Evolutionary conservation across 371 early-diverging fungal genomes (phyloP).

Genomic region (Capillidium heterosporum): DNA sequence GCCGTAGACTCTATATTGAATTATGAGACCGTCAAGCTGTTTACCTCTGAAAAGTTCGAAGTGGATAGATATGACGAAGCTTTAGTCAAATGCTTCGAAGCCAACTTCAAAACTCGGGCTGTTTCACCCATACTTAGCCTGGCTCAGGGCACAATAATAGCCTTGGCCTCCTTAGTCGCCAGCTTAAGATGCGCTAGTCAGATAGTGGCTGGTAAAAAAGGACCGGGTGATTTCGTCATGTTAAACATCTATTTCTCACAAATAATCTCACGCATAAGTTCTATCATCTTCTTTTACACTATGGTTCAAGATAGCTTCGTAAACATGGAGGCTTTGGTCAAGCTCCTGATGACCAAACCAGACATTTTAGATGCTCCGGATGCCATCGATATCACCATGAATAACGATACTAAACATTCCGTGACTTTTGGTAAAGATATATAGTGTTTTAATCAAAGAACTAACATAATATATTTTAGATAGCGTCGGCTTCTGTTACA

Average conservation of each 20-base stretch:
- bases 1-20: constrained; percentile 86
- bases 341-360: constrained; percentile 23
- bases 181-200: constrained; percentile 63
- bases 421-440: constrained; percentile 1
- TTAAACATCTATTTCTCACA: constrained; percentile 69
- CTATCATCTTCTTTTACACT: constrained; percentile 18
- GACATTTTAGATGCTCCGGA: constrained; percentile 18
- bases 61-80: constrained; percentile 56
- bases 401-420: constrained; percentile 17
- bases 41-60: constrained; percentile 62
- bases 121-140: constrained; percentile 62
- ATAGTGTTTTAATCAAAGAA: constrained; percentile 1
- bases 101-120: constrained; percentile 51
- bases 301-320: constrained; percentile 30
- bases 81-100: constrained; percentile 53
- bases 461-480: constrained; percentile 13
- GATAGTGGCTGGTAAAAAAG: constrained; percentile 41
- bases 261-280: constrained; percentile 12
- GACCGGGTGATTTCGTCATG: constrained; percentile 73
- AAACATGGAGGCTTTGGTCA: constrained; percentile 58
- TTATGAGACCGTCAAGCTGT: constrained; percentile 90
- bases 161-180: constrained; percentile 56
- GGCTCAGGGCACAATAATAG: constrained; percentile 68
- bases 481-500: constrained; percentile 37
- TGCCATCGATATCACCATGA: constrained; percentile 10